Percentiles rank a stretch among this genome's conserved stretches.
phyloP scores from a whole-genome alignment of 2,329 filamentous ascomycete genomes.

The Elsinoe batatas region DNA sequence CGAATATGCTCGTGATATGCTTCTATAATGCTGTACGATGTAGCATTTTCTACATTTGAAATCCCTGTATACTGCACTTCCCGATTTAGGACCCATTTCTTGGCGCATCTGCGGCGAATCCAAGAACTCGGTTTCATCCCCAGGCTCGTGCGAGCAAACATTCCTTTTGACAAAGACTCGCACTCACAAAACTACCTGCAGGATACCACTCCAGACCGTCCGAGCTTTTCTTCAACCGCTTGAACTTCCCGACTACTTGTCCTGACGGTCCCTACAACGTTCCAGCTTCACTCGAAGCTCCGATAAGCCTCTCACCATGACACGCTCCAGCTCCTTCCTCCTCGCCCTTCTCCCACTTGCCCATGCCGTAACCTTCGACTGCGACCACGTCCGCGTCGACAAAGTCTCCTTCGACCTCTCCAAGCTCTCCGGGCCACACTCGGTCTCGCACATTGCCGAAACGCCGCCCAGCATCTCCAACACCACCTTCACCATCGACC shows the following conservation, averaged over 20 bases:
- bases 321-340: conserved; percentile 16
- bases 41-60: too few species aligned
- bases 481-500: conserved; percentile 71
- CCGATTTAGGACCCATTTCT: background rate
- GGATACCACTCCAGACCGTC: too few species aligned
- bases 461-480: conserved; percentile 49
- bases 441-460: conserved; percentile 48
- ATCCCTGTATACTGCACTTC: background rate
- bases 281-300: background rate
- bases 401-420: conserved; percentile 54
- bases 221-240: too few species aligned
- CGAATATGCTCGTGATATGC: too few species aligned
- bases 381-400: conserved; percentile 51
- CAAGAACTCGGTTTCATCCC: conserved; percentile 1
- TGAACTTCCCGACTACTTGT: too few species aligned
- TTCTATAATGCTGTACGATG: too few species aligned
- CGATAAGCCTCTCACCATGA: conserved; percentile 3
- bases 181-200: too few species aligned
- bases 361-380: conserved; percentile 46
- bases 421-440: conserved; percentile 56
- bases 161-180: background rate
- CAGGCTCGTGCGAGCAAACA: conserved; percentile 1
- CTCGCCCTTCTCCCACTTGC: conserved; percentile 26
- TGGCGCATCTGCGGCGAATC: background rate
- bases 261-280: background rate